A percentile compares a stretch with the other conserved stretches of the same genome.
Evolutionary conservation across 495 filamentous ascomycete species (phyloP).

Genomic region (Lepraria neglecta): DNA sequence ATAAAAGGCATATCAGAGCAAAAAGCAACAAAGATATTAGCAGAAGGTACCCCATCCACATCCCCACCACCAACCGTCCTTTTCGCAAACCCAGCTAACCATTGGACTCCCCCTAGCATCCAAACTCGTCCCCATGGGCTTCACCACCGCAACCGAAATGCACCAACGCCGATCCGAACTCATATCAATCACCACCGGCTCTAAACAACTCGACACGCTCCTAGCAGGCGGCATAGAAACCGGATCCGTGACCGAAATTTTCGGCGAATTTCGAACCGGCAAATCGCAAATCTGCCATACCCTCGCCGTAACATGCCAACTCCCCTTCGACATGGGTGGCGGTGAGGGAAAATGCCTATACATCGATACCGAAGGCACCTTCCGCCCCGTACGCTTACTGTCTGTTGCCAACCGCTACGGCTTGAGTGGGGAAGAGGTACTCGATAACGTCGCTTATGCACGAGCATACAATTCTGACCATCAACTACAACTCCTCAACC

Average conservation of each 20-base stretch:
- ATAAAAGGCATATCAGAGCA: slow-evolving; percentile 97
- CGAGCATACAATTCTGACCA: slow-evolving; percentile 98
- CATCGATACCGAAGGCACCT: slow-evolving; percentile 97
- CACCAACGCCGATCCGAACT: slow-evolving; percentile 90
- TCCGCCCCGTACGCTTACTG: slow-evolving; percentile 83
- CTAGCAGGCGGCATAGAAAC: slow-evolving; percentile 94
- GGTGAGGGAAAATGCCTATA: slow-evolving; percentile 99
- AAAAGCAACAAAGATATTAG: slow-evolving; percentile 89
- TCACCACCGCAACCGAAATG: slow-evolving; percentile 99
- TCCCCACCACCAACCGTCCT: not conserved
- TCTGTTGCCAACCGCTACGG: slow-evolving; percentile 91
- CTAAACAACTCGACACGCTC: slow-evolving; percentile 92
- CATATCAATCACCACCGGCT: slow-evolving; percentile 95
- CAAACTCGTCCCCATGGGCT: slow-evolving; percentile 96
- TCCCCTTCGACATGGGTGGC: slow-evolving; percentile 98
- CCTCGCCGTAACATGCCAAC: slow-evolving; percentile 92
- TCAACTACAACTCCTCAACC: slow-evolving; percentile 87
- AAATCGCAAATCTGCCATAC: slow-evolving; percentile 99
- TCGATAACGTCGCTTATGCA: slow-evolving; percentile 97
- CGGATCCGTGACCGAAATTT: slow-evolving; percentile 96
- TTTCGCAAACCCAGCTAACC: slow-evolving; percentile 5
- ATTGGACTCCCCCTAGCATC: slow-evolving; percentile 53
- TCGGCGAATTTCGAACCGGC: slow-evolving; percentile 95
- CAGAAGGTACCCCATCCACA: slow-evolving; percentile 59
- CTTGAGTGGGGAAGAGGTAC: slow-evolving; percentile 89